A percentile compares a stretch with the other conserved stretches of the same genome.
These are phyloP conservation scores for Arabidopsis hybrid DNA, from an alignment of 441 rosid species.

Conservation along the genomic window DNA sequence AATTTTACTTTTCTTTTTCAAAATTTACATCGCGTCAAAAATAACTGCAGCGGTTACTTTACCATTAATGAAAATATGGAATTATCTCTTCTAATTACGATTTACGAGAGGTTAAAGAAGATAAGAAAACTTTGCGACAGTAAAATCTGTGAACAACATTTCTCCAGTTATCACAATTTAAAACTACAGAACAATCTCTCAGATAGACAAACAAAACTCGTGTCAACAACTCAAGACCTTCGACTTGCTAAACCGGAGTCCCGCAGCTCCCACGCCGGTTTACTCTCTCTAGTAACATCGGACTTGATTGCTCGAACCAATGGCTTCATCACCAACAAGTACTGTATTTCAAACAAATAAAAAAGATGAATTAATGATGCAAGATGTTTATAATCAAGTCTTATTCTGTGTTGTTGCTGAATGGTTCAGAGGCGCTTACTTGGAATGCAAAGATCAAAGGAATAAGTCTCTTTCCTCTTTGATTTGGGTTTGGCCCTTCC, in stretches of 20 bases:
- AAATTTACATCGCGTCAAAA: slow-evolving; percentile 3
- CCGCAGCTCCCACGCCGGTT: slow-evolving; percentile 56
- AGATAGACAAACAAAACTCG: slow-evolving; percentile 20
- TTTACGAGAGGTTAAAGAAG: slow-evolving; percentile 3
- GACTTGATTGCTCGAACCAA: slow-evolving; percentile 54
- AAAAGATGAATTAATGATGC: slow-evolving; percentile 1
- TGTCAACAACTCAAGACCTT: slow-evolving; percentile 34
- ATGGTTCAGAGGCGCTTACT: slow-evolving; percentile 46
- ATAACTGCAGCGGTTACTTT: slow-evolving; percentile 34
- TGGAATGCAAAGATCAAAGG: slow-evolving; percentile 56
- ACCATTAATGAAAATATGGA: neutral
- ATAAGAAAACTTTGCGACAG: neutral
- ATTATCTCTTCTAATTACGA: neutral
- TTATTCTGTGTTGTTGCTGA: neutral
- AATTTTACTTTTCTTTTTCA: slow-evolving; percentile 10
- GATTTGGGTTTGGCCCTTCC: slow-evolving; percentile 60
- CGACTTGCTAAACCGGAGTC: slow-evolving; percentile 46
- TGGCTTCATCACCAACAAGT: slow-evolving; percentile 50
- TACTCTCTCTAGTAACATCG: slow-evolving; percentile 49
- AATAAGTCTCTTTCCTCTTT: slow-evolving; percentile 52
- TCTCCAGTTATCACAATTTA: neutral
- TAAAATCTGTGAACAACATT: neutral
- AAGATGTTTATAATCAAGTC: neutral
- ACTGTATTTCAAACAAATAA: slow-evolving; percentile 41
- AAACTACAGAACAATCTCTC: slow-evolving; percentile 31